Base-by-base conservation (phyloP, 208 protist species). In the Vickermania ingenoplastis region DNA sequence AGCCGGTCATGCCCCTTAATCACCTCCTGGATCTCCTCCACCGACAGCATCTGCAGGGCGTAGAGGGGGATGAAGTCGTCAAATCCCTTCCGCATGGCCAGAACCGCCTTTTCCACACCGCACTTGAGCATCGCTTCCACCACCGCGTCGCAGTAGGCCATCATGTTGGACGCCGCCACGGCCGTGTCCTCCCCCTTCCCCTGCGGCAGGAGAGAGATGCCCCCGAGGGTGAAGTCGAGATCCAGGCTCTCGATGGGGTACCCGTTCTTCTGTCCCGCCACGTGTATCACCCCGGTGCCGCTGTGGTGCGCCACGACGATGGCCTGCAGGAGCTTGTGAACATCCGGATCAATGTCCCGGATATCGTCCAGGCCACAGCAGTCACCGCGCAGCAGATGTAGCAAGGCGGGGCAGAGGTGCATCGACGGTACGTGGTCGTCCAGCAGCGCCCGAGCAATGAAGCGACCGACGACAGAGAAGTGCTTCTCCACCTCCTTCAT, bases 361-460 rank as follows among this genome's bases (percentile, higher is more conserved):
- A 97, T 58, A 53, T 97, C 89, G 61, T 89, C 48, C 14, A 91
- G 65, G 0, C 54, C 57, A 53, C 88, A 86, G 29, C 60, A 48
- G 56, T 97, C 85, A 0, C 84, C 83, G 41, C 83, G 75, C 30
- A 97, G 54, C 41, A 95, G 69, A 41, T 83, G 80, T 0, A 94
- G 52, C 3, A 94, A 59, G 4, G 79, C 75, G 14, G 67, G 67
- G 0, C 86, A 93, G 36, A 97, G 72, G 7, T 79, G 72, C 22
- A 97, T 57, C 1, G 73, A 66, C 2, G 89, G 57, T 22, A 95
- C 77, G 64, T 87, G 77, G 21, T 73, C 74, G 52, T 97, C 92
- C 0, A 93, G 52, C 29, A 97, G 31, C 0, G 86, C 86, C 0
- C 86, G 79, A 0, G 77, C 85, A 13, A 96, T 36, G 45, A 97